Percentiles rank a stretch among this genome's conserved stretches.
phyloP scores from a whole-genome alignment of 805 yeast genomes.

The Saccharomycopsis fibuligera region DNA sequence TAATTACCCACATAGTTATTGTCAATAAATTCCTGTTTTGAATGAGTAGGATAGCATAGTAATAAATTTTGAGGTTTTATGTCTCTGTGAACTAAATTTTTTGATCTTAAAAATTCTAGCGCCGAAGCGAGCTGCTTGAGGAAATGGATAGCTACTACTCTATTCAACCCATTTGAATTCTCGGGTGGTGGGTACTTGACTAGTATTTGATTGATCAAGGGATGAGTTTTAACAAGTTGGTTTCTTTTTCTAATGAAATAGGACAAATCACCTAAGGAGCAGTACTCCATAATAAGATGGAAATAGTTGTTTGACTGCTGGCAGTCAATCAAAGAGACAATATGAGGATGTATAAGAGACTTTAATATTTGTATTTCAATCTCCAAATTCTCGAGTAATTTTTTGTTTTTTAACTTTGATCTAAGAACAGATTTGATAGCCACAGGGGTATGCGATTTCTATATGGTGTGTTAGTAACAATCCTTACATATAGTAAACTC shows the following conservation, averaged over 20 bases:
- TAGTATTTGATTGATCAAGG: slow-evolving; percentile 68
- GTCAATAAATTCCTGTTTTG: slow-evolving; percentile 51
- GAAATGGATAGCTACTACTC: slow-evolving; percentile 73
- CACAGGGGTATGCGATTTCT: slow-evolving; percentile 49
- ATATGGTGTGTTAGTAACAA: not conserved
- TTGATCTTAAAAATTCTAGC: slow-evolving; percentile 69
- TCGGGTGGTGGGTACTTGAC: slow-evolving; percentile 80
- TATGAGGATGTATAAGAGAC: slow-evolving; percentile 86
- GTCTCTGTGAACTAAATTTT: slow-evolving; percentile 89
- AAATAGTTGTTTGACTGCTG: slow-evolving; percentile 71
- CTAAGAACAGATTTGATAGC: slow-evolving; percentile 88
- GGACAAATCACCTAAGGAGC: slow-evolving; percentile 90
- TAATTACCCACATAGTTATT: slow-evolving; percentile 66
- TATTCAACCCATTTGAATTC: slow-evolving; percentile 72
- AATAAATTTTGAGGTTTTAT: slow-evolving; percentile 88
- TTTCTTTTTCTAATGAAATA: slow-evolving; percentile 74
- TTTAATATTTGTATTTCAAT: slow-evolving; percentile 86
- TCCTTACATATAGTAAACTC: not conserved
- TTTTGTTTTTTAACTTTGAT: slow-evolving; percentile 75
- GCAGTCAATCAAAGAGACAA: slow-evolving; percentile 81
- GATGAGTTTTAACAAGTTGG: slow-evolving; percentile 67
- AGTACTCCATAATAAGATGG: slow-evolving; percentile 92
- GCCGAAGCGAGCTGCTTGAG: slow-evolving; percentile 83
- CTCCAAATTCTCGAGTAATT: slow-evolving; percentile 83
- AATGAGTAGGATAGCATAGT: slow-evolving; percentile 73